Evolutionary conservation across 306 rosid species (phyloP).

Genomic region (Cucurbita pepo): DNA sequence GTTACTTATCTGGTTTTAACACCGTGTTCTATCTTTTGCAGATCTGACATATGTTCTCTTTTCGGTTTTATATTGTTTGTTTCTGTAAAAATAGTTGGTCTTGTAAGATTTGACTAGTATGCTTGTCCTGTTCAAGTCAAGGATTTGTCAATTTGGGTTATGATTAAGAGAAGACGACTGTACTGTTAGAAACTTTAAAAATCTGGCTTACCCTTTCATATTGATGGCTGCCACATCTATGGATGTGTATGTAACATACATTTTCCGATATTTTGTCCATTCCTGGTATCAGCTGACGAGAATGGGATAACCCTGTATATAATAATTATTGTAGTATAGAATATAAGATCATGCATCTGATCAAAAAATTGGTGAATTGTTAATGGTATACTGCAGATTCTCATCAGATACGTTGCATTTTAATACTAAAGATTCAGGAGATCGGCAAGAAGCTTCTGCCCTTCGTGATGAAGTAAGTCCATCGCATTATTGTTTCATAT

Average conservation of each 20-base stretch:
- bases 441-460: slow-evolving; percentile 49
- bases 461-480: slow-evolving; percentile 70
- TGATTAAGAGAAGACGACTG: neutral
- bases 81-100: neutral
- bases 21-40: neutral
- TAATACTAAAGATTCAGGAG: slow-evolving; percentile 49
- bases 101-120: neutral
- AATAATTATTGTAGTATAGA: neutral
- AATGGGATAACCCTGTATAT: neutral
- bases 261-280: neutral
- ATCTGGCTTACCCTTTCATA: neutral
- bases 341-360: neutral
- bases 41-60: neutral
- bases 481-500: slow-evolving; percentile 3
- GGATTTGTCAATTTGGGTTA: neutral
- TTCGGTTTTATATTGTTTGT: neutral
- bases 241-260: neutral
- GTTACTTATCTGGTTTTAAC: neutral
- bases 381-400: slow-evolving; percentile 33
- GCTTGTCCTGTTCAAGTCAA: neutral
- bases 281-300: neutral
- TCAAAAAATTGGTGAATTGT: neutral
- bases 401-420: slow-evolving; percentile 29
- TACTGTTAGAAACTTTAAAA: neutral
- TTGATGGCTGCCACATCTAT: neutral